phyloP scores from a whole-genome alignment of 257 asterid species.

The Solanum medicagineum region DNA sequence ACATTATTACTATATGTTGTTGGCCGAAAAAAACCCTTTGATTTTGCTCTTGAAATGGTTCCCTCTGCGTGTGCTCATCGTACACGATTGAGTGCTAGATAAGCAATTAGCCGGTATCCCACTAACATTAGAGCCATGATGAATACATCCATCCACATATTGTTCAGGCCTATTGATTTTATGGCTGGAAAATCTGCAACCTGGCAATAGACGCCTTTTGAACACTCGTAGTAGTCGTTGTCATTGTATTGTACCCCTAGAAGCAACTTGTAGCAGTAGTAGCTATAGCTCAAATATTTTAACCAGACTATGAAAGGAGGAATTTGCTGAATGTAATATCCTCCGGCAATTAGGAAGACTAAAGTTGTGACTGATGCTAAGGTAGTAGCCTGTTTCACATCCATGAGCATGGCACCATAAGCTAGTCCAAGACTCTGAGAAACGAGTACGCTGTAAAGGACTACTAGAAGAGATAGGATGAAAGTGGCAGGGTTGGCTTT shows the following conservation, averaged over 20 bases:
- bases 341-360: constrained; percentile 93
- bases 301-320: constrained; percentile 85
- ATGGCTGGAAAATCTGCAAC: constrained; percentile 80
- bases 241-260: constrained; percentile 77
- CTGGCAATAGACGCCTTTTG: constrained; percentile 49
- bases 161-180: constrained; percentile 60
- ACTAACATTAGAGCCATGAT: constrained; percentile 75
- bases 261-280: constrained; percentile 80
- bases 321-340: constrained; percentile 79
- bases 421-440: constrained; percentile 90
- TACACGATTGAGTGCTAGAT: constrained; percentile 68
- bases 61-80: constrained; percentile 17
- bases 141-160: constrained; percentile 56
- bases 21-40: not conserved
- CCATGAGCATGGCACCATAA: constrained; percentile 89
- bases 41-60: not conserved
- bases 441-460: constrained; percentile 83
- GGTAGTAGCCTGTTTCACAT: constrained; percentile 92
- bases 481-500: constrained; percentile 71
- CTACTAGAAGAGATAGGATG: constrained; percentile 68
- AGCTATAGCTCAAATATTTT: constrained; percentile 83
- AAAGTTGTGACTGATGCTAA: constrained; percentile 89
- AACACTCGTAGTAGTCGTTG: constrained; percentile 72
- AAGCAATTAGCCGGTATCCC: constrained; percentile 71
- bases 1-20: constrained; percentile 1